Evolutionary conservation across 1,284 basidiomycete species (phyloP).

Genomic region (Apiotrichum sp.): DNA sequence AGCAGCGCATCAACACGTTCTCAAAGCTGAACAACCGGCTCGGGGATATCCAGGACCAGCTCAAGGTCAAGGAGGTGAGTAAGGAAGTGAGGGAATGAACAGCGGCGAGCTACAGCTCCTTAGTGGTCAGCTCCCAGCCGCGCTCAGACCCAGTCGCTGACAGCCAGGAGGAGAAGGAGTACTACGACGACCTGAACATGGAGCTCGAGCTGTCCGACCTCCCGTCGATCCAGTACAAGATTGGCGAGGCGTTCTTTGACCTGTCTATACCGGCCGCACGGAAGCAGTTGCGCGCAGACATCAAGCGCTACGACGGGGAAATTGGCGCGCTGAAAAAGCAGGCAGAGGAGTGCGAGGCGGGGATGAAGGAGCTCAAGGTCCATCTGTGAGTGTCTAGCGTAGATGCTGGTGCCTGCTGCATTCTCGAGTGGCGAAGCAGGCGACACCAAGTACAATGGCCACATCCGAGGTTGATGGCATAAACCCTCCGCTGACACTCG

Average conservation of each 20-base stretch:
- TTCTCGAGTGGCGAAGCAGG: conserved; percentile 19
- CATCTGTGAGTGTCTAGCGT: conserved; percentile 50
- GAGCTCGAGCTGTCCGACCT: conserved; percentile 84
- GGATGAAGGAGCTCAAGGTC: conserved; percentile 88
- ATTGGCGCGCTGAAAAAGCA: conserved; percentile 56
- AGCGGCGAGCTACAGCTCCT: too few species aligned
- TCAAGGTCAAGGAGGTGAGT: conserved; percentile 63
- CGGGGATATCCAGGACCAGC: conserved; percentile 64
- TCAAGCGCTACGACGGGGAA: conserved; percentile 56
- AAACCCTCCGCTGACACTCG: not conserved
- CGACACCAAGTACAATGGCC: conserved; percentile 69
- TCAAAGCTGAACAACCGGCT: conserved; percentile 81
- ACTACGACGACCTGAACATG: conserved; percentile 77
- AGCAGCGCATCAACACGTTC: conserved; percentile 86
- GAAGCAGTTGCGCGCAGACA: conserved; percentile 67
- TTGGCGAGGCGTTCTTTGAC: conserved; percentile 84
- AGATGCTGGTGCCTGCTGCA: conserved; percentile 52
- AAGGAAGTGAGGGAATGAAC: conserved; percentile 48
- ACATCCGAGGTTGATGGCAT: too few species aligned
- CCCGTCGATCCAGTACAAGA: conserved; percentile 77
- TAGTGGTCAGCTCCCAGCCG: too few species aligned
- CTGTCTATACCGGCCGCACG: conserved; percentile 66
- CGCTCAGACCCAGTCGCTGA: conserved; percentile 16
- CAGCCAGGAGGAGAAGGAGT: conserved; percentile 79
- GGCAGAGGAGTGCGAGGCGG: conserved; percentile 66